A percentile compares a stretch with the other conserved stretches of the same genome.
Conservation (phyloP, 805 yeast genomes). For the Kurtzmaniella cleridarum region DNA sequence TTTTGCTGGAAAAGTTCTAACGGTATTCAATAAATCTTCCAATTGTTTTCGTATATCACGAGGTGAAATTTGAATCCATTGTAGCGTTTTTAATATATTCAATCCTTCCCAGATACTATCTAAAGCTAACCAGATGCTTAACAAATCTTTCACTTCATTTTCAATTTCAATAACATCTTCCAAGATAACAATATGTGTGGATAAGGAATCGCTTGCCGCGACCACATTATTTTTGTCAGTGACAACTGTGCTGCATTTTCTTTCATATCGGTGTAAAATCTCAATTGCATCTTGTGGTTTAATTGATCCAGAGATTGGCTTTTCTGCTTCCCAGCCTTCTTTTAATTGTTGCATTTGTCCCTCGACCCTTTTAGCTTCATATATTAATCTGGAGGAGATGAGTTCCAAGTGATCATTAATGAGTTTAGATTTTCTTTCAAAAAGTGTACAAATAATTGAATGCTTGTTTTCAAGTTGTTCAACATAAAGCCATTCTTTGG, state of each 20-base stretch:
- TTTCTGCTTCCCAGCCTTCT: conserved; percentile 44
- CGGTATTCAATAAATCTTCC: conserved; percentile 42
- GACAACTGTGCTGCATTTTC: conserved; percentile 7
- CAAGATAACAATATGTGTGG: conserved; percentile 23
- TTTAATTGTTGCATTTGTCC: conserved; percentile 23
- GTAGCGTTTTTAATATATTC: conserved; percentile 31
- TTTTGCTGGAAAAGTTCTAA: conserved; percentile 50
- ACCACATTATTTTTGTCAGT: conserved; percentile 3
- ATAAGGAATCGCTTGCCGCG: conserved; percentile 21
- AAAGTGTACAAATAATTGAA: conserved; percentile 34
- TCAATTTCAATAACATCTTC: conserved; percentile 24
- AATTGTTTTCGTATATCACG: conserved; percentile 41
- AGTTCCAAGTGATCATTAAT: conserved; percentile 40
- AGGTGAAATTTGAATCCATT: conserved; percentile 49
- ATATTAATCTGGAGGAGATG: conserved; percentile 35
- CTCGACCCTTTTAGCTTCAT: conserved; percentile 33
- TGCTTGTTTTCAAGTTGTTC: conserved; percentile 59
- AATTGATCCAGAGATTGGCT: conserved; percentile 40
- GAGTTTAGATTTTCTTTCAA: conserved; percentile 25
- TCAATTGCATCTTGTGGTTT: conserved; percentile 41
- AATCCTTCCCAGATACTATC: conserved; percentile 45
- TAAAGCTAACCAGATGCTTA: conserved; percentile 60
- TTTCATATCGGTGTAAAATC: conserved; percentile 23
- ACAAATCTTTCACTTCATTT: conserved; percentile 52
- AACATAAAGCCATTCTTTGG: conserved; percentile 49